These are phyloP conservation scores for Ophiobolus disseminans DNA, from an alignment of 2,329 filamentous ascomycete species.

Conservation along the genomic window DNA sequence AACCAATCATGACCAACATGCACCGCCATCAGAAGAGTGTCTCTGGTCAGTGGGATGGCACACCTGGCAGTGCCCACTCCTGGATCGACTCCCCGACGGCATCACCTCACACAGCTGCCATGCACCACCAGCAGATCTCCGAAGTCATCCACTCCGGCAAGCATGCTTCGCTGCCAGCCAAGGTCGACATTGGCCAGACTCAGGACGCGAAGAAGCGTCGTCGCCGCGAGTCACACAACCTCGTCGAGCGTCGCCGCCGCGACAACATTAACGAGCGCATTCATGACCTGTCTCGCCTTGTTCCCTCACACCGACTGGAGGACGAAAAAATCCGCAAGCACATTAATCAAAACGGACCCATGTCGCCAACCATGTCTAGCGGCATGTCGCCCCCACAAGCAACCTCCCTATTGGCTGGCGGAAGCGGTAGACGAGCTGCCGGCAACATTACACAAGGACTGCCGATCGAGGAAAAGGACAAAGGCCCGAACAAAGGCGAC, in stretches of 20 bases:
- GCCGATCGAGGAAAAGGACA: conserved; percentile 96
- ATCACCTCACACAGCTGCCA: conserved; percentile 74
- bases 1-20: conserved; percentile 76
- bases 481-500: conserved; percentile 97
- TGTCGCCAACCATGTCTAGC: conserved; percentile 81
- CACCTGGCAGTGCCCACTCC: conserved; percentile 81
- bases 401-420: conserved; percentile 86
- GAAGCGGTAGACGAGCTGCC: conserved; percentile 79
- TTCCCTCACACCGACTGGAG: conserved; percentile 89
- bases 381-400: conserved; percentile 75
- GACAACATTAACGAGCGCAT: conserved; percentile 99
- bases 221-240: conserved; percentile 91
- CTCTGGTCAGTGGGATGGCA: conserved; percentile 90
- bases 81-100: conserved; percentile 89
- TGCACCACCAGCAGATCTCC: conserved; percentile 79
- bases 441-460: conserved; percentile 90
- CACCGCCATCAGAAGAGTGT: conserved; percentile 79
- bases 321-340: conserved; percentile 97
- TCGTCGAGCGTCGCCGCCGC: conserved; percentile 90
- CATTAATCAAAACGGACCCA: conserved; percentile 86
- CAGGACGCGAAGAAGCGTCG: conserved; percentile 94
- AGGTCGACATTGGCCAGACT: conserved; percentile 73
- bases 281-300: conserved; percentile 91
- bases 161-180: conserved; percentile 86
- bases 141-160: conserved; percentile 85